A percentile compares a stretch with the other conserved stretches of the same genome.
Evolutionary conservation across 768 basidiomycete species (phyloP).

Genomic region (Lactarius indigo): DNA sequence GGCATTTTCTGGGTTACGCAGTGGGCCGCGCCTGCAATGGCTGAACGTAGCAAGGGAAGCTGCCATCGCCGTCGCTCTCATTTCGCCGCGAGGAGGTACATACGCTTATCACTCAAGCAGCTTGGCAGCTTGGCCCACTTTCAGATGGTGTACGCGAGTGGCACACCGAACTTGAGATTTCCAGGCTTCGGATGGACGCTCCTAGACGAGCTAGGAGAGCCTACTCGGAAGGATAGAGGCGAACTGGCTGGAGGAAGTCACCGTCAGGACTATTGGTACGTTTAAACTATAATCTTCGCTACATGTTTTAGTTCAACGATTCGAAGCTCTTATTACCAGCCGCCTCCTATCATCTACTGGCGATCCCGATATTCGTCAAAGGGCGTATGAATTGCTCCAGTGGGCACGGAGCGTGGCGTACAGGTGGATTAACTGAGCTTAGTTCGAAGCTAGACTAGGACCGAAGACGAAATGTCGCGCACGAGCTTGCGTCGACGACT

Average conservation of each 20-base stretch:
- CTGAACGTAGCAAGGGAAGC: slow-evolving; percentile 31
- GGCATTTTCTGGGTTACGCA: slow-evolving; percentile 44
- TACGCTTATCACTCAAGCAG: slow-evolving; percentile 42
- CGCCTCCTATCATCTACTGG: neutral
- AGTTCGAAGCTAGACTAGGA: neutral
- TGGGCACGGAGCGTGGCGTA: neutral
- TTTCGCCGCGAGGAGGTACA: slow-evolving; percentile 42
- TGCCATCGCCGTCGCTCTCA: slow-evolving; percentile 37
- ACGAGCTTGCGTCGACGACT: neutral
- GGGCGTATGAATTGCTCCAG: neutral
- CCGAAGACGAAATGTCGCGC: neutral
- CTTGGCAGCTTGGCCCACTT: slow-evolving; percentile 39
- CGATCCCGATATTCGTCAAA: neutral
- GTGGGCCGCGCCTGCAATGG: slow-evolving; percentile 44
- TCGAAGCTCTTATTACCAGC: neutral
- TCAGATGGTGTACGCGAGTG: slow-evolving; percentile 29
- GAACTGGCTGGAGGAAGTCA: slow-evolving; percentile 37
- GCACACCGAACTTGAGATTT: slow-evolving; percentile 37
- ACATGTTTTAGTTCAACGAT: neutral
- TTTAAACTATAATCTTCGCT: too few species aligned
- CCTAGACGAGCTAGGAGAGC: slow-evolving; percentile 35
- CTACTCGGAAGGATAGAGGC: slow-evolving; percentile 35
- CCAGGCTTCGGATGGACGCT: slow-evolving; percentile 36
- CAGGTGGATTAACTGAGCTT: slow-evolving; percentile 4
- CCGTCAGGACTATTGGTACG: neutral